Evolutionary conservation across 164 flowering plant species (phyloP).

Genomic region (Umbellularia californica): DNA sequence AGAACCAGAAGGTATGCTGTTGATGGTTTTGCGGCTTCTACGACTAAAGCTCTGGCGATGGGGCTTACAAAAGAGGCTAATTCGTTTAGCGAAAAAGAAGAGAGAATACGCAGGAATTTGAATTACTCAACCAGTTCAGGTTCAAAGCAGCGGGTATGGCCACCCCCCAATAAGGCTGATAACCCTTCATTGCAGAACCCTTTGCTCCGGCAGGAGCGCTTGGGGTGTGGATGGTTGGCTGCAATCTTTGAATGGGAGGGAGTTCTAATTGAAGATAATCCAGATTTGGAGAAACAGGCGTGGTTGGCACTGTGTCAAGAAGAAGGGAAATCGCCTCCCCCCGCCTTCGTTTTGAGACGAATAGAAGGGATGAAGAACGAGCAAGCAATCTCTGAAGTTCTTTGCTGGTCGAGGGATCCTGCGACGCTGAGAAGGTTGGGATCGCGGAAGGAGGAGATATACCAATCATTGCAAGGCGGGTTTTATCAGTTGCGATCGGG

Average conservation of each 20-base stretch:
- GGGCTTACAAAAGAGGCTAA: constrained; percentile 68
- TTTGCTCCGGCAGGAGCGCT: constrained; percentile 79
- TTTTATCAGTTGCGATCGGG: constrained; percentile 62
- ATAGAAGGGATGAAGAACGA: constrained; percentile 98
- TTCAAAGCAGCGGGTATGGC: constrained; percentile 52
- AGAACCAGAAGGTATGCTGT: constrained; percentile 14
- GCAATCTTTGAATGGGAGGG: constrained; percentile 99
- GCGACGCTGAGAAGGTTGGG: constrained; percentile 62
- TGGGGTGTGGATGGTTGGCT: constrained; percentile 99
- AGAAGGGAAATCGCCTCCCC: constrained; percentile 89
- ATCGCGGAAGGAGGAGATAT: constrained; percentile 75
- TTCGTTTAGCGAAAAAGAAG: constrained; percentile 49
- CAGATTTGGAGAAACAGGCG: constrained; percentile 82
- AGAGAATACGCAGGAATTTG: constrained; percentile 35
- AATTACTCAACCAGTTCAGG: constrained; percentile 33
- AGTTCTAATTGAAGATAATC: constrained; percentile 71
- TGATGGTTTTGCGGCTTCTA: constrained; percentile 1
- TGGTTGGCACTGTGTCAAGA: constrained; percentile 82
- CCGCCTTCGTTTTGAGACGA: constrained; percentile 58
- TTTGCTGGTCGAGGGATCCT: constrained; percentile 96
- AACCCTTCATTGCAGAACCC: constrained; percentile 81
- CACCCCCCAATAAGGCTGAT: constrained; percentile 79
- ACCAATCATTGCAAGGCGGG: constrained; percentile 72
- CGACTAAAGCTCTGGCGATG: constrained; percentile 58
- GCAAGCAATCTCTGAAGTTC: constrained; percentile 90